These are phyloP conservation scores for Pyrenochaeta sp. DNA, from an alignment of 2,329 filamentous ascomycete species.

Conservation along the genomic window DNA sequence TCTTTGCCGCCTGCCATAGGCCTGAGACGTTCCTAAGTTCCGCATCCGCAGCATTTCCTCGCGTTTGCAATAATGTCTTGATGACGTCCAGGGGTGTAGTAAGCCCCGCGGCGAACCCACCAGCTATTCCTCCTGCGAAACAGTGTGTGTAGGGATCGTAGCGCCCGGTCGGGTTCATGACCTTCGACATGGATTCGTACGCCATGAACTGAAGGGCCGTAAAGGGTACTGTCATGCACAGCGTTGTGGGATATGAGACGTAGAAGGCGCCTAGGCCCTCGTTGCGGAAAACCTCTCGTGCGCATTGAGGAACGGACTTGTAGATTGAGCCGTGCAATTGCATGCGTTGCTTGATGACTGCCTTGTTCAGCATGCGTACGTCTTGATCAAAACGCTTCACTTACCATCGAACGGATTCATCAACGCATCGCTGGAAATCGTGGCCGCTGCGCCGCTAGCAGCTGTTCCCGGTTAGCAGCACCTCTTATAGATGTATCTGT, in stretches of 20 bases:
- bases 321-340: constrained; percentile 97
- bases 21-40: constrained; percentile 88
- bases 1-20: constrained; percentile 77
- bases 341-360: constrained; percentile 99
- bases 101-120: constrained; percentile 89
- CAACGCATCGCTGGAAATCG: constrained; percentile 95
- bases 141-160: constrained; percentile 97
- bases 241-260: constrained; percentile 95
- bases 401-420: constrained; percentile 99
- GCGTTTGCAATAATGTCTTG: constrained; percentile 95
- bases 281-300: constrained; percentile 82
- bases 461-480: constrained; percentile 64
- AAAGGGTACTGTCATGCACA: constrained; percentile 98
- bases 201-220: constrained; percentile 96
- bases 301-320: constrained; percentile 85
- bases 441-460: constrained; percentile 91
- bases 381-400: constrained; percentile 35
- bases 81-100: constrained; percentile 98
- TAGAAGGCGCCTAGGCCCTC: constrained; percentile 95
- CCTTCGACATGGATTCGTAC: constrained; percentile 94
- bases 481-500: not conserved
- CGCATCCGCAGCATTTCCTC: constrained; percentile 80
- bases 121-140: constrained; percentile 87
- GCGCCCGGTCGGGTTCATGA: constrained; percentile 83
- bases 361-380: constrained; percentile 24